Percentiles rank a stretch among this genome's conserved stretches.
phyloP scores from a whole-genome alignment of 2,329 filamentous ascomycete genomes.

The Claviceps spartinae region DNA sequence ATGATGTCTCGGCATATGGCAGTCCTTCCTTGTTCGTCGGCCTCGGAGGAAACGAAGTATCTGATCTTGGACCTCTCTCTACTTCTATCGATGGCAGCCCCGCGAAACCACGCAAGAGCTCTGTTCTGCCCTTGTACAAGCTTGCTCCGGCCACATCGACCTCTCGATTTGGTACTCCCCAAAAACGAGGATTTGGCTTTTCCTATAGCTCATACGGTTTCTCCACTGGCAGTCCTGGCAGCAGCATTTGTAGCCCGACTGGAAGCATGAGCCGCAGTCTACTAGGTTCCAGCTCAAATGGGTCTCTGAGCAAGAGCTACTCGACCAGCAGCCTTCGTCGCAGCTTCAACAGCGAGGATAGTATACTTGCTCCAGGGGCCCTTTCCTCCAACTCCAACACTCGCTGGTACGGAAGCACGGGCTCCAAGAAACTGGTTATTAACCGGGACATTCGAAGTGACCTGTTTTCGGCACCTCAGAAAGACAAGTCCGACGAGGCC shows the following conservation, averaged over 20 bases:
- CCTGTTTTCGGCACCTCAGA: constrained; percentile 48
- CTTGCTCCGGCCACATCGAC: constrained; percentile 62
- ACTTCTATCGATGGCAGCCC: constrained; percentile 67
- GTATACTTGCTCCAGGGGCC: constrained; percentile 72
- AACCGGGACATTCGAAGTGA: constrained; percentile 74
- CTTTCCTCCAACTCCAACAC: constrained; percentile 57
- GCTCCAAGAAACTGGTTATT: constrained; percentile 83
- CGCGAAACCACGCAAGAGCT: constrained; percentile 59
- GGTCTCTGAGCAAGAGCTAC: constrained; percentile 72
- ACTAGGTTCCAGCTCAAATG: constrained; percentile 49
- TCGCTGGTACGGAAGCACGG: constrained; percentile 51
- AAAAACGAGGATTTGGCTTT: constrained; percentile 80
- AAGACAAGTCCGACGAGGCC: constrained; percentile 27
- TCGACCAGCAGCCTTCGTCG: constrained; percentile 77
- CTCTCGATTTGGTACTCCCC: constrained; percentile 68
- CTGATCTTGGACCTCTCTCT: constrained; percentile 76
- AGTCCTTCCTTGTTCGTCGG: constrained; percentile 75
- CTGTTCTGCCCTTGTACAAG: constrained; percentile 76
- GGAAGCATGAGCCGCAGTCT: constrained; percentile 54
- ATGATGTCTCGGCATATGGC: constrained; percentile 79
- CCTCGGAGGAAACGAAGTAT: constrained; percentile 46
- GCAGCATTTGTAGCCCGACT: constrained; percentile 52
- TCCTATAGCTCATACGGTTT: constrained; percentile 87
- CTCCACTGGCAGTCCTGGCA: constrained; percentile 55
- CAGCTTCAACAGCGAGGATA: constrained; percentile 70